Percentiles rank a stretch among this genome's conserved stretches.
Evolutionary conservation across 192 early-diverging fungal genomes (phyloP).

Genomic region (Coemansia sp.): DNA sequence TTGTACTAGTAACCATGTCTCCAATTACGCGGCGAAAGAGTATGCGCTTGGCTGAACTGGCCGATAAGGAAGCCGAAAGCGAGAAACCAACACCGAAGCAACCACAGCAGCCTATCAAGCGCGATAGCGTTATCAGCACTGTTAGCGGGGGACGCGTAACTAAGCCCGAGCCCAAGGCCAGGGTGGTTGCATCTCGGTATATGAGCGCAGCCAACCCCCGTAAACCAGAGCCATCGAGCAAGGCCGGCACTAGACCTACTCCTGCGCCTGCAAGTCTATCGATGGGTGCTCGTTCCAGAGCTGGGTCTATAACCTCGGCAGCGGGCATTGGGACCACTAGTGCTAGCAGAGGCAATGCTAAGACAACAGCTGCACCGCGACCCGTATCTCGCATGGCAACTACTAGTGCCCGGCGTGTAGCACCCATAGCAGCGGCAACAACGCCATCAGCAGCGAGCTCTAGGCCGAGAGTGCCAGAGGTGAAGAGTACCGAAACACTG

Average conservation of each 20-base stretch:
- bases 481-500: neutral
- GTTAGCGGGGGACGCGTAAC: slow-evolving; percentile 24
- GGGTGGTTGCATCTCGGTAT: slow-evolving; percentile 49
- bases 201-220: slow-evolving; percentile 22
- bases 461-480: neutral
- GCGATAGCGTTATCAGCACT: slow-evolving; percentile 15
- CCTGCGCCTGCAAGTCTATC: neutral
- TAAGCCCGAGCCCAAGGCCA: slow-evolving; percentile 40
- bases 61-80: slow-evolving; percentile 9
- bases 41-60: slow-evolving; percentile 23
- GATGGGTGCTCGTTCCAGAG: neutral
- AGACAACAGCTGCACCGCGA: neutral
- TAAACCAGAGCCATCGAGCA: neutral
- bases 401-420: neutral
- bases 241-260: neutral
- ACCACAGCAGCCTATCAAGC: neutral
- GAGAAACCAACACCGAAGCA: neutral
- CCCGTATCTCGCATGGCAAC: slow-evolving; percentile 2
- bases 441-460: neutral
- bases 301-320: neutral
- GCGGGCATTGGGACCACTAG: neutral
- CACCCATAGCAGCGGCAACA: neutral
- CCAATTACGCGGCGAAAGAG: slow-evolving; percentile 43
- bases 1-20: slow-evolving; percentile 19
- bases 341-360: neutral